Conservation (phyloP, 352 stramenopile genomes). For the Aphanomyces astaci region DNA sequence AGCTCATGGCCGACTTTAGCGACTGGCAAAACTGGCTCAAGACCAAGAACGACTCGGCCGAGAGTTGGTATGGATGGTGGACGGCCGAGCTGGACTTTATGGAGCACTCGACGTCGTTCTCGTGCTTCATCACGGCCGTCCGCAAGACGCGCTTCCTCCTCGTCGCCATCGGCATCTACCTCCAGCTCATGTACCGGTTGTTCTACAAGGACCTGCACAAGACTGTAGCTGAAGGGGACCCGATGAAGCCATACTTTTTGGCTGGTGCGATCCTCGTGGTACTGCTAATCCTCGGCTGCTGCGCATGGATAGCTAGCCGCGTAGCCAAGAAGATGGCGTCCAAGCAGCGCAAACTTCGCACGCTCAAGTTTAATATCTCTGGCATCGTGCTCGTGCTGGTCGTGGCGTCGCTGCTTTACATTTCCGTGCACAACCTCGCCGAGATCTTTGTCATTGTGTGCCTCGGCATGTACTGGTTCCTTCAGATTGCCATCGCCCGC, state of each 20-base stretch:
- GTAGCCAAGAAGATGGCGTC: slow-evolving; percentile 88
- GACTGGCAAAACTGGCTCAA: slow-evolving; percentile 93
- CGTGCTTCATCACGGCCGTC: slow-evolving; percentile 57
- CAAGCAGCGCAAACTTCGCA: slow-evolving; percentile 83
- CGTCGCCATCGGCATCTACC: slow-evolving; percentile 64
- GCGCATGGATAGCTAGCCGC: slow-evolving; percentile 71
- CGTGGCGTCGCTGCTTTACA: slow-evolving; percentile 55
- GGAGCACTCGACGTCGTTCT: slow-evolving; percentile 63
- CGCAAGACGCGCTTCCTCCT: slow-evolving; percentile 77
- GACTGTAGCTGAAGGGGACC: slow-evolving; percentile 39
- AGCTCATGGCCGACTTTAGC: slow-evolving; percentile 90
- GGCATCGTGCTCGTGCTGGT: slow-evolving; percentile 44
- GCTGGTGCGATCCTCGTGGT: slow-evolving; percentile 56
- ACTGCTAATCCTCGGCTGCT: slow-evolving; percentile 57
- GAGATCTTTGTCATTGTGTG: slow-evolving; percentile 61
- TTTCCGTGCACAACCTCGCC: slow-evolving; percentile 65
- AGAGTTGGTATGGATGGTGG: slow-evolving; percentile 85
- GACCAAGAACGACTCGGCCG: slow-evolving; percentile 77
- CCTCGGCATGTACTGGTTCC: slow-evolving; percentile 81
- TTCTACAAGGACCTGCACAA: slow-evolving; percentile 36
- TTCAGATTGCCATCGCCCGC: slow-evolving; percentile 67
- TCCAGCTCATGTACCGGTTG: slow-evolving; percentile 50
- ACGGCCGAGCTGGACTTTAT: slow-evolving; percentile 76
- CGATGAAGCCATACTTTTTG: slow-evolving; percentile 55
- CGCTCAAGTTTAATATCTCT: slow-evolving; percentile 78